Conservation (phyloP, 2,329 filamentous ascomycete genomes). For the Ophidiomyces ophidiicola region DNA sequence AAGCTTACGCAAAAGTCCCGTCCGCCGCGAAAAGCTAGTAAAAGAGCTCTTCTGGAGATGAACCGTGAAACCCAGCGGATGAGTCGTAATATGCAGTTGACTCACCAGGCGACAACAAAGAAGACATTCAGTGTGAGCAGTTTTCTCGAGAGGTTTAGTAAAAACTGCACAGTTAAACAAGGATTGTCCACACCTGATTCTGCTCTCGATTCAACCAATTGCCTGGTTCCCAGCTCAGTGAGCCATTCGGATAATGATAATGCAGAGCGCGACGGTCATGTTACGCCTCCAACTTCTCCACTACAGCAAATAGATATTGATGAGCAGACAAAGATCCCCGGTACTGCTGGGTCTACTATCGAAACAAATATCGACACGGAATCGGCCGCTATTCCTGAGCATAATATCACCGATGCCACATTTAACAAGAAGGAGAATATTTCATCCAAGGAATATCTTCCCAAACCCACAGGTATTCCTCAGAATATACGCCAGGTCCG, state of each 20-base stretch:
- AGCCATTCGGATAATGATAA: constrained; percentile 42
- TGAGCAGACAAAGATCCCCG: no score
- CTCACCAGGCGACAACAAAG: constrained; percentile 77
- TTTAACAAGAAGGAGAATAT: no score
- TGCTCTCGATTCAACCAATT: constrained; percentile 16
- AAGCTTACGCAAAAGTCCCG: constrained; percentile 57
- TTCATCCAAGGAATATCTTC: neutral
- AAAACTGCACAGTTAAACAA: constrained; percentile 37
- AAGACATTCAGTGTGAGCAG: constrained; percentile 80
- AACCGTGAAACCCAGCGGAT: constrained; percentile 86
- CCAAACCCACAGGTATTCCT: neutral
- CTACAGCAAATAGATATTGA: constrained; percentile 20
- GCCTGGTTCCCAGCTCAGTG: constrained; percentile 22
- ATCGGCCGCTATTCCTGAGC: neutral
- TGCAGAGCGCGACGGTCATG: constrained; percentile 34
- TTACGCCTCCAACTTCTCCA: constrained; percentile 62
- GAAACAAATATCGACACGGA: neutral
- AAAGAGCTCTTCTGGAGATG: constrained; percentile 91
- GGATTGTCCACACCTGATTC: constrained; percentile 10
- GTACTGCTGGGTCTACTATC: neutral
- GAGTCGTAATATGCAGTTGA: constrained; percentile 76
- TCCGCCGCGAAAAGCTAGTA: constrained; percentile 71
- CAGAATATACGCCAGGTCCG: constrained; percentile 22
- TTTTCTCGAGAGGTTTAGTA: constrained; percentile 75
- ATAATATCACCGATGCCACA: neutral